phyloP scores from a whole-genome alignment of 2,329 filamentous ascomycete species.

The Lachnellula arida region DNA sequence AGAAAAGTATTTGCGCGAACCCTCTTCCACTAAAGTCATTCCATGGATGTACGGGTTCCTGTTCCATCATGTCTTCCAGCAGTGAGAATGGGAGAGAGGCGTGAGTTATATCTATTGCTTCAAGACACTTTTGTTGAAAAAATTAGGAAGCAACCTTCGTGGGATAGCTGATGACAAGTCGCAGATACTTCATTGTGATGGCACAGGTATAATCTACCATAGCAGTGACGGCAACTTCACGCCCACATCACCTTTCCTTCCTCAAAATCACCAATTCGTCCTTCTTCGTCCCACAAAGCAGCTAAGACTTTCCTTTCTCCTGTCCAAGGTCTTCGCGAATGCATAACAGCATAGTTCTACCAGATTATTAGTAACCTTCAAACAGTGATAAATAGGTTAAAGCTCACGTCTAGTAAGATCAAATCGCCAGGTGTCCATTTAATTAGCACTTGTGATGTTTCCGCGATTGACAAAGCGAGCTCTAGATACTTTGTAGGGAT shows the following conservation, averaged over 20 bases:
- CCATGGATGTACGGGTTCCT: too few relatives aligned
- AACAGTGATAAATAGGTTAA: neutral
- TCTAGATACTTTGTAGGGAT: conserved; percentile 43
- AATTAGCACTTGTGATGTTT: conserved; percentile 45
- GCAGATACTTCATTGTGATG: too few relatives aligned
- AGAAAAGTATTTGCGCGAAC: too few relatives aligned
- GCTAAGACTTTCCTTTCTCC: conserved; percentile 32
- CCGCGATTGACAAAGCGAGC: conserved; percentile 40
- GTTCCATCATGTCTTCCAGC: too few relatives aligned
- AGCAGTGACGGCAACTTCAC: too few relatives aligned
- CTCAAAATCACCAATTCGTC: conserved; percentile 25
- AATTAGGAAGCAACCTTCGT: too few relatives aligned
- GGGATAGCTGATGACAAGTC: too few relatives aligned
- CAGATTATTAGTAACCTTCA: neutral
- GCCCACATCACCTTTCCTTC: conserved; percentile 11
- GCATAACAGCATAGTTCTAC: conserved; percentile 34
- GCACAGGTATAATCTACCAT: too few relatives aligned
- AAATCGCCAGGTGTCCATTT: conserved; percentile 45
- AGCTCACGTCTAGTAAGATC: conserved; percentile 40
- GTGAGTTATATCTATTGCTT: too few relatives aligned
- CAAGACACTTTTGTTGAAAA: too few relatives aligned
- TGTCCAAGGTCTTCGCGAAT: conserved; percentile 32
- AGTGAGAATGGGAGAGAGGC: too few relatives aligned
- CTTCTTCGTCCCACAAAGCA: conserved; percentile 31
- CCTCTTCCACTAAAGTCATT: too few relatives aligned